Percentiles rank a stretch among this genome's conserved stretches.
Evolutionary conservation across 768 basidiomycete species (phyloP).

Genomic region (Nidularia pulvinata): DNA sequence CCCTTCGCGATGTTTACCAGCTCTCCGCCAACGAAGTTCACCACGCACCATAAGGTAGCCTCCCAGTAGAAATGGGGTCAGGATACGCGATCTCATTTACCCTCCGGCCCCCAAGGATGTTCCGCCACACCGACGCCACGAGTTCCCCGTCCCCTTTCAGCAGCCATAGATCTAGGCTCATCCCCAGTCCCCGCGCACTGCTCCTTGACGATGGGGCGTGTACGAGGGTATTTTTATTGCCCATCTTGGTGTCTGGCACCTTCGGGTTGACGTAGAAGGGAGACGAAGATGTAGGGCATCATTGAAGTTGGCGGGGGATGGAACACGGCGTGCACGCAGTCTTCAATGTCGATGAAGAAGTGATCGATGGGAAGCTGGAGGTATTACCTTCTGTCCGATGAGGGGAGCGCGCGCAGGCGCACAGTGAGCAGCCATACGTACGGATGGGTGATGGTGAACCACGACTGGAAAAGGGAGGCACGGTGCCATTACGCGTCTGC

Average conservation of each 20-base stretch:
- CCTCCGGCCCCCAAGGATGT: slow-evolving; percentile 84
- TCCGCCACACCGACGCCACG: slow-evolving; percentile 90
- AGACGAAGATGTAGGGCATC: slow-evolving; percentile 43
- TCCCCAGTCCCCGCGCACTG: slow-evolving; percentile 83
- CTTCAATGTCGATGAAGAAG: slow-evolving; percentile 94
- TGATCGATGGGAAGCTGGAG: slow-evolving; percentile 89
- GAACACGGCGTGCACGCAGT: slow-evolving; percentile 81
- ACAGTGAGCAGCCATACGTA: slow-evolving; percentile 92
- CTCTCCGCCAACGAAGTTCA: slow-evolving; percentile 71
- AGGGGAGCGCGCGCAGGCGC: slow-evolving; percentile 82
- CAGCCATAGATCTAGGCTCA: slow-evolving; percentile 80
- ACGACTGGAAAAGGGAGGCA: slow-evolving; percentile 95
- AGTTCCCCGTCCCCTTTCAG: slow-evolving; percentile 79
- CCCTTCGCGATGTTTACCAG: slow-evolving; percentile 61
- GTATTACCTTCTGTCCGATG: slow-evolving; percentile 62
- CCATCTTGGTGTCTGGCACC: slow-evolving; percentile 19
- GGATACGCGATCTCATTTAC: slow-evolving; percentile 64
- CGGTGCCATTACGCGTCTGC: slow-evolving; percentile 29
- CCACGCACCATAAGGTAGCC: slow-evolving; percentile 51
- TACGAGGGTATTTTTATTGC: slow-evolving; percentile 2
- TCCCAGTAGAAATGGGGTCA: slow-evolving; percentile 3
- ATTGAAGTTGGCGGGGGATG: slow-evolving; percentile 47
- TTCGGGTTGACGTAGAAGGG: slow-evolving; percentile 50
- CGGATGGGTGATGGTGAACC: slow-evolving; percentile 93
- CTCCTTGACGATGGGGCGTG: slow-evolving; percentile 85